A percentile compares a stretch with the other conserved stretches of the same genome.
phyloP scores from a whole-genome alignment of 805 yeast genomes.

The Schizosaccharomyces cryophilus region DNA sequence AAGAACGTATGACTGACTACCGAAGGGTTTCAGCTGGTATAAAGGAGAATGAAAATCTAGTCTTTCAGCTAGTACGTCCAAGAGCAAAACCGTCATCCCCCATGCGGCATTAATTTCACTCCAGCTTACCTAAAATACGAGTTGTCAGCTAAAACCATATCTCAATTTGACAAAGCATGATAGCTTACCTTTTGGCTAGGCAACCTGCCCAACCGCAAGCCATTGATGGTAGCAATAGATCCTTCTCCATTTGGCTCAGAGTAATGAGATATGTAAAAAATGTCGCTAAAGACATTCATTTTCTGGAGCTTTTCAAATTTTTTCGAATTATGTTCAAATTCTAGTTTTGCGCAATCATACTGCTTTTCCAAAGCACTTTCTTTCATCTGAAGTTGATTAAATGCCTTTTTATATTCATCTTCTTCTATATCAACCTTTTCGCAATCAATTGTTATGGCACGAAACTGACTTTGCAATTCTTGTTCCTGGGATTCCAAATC shows the following conservation, averaged over 20 bases:
- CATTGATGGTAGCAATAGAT: conserved; percentile 3
- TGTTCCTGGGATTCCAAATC: background rate
- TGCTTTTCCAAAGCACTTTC: background rate
- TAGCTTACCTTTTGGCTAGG: background rate
- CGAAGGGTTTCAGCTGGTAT: background rate
- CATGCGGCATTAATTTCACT: conserved; percentile 3
- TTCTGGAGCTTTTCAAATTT: conserved; percentile 48
- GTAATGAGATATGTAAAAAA: conserved; percentile 33
- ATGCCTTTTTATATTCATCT: conserved; percentile 14
- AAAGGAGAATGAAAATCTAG: background rate
- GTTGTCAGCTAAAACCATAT: too few species aligned
- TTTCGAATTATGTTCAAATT: conserved; percentile 34
- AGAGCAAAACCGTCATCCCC: background rate
- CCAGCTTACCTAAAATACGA: background rate
- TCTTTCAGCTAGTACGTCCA: background rate
- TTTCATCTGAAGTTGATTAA: conserved; percentile 11
- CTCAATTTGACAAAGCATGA: background rate
- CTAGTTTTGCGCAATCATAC: conserved; percentile 31
- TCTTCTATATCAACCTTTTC: background rate
- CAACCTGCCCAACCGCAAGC: conserved; percentile 2
- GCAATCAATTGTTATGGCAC: background rate
- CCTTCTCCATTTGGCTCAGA: conserved; percentile 1
- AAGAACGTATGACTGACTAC: background rate
- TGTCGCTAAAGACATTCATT: conserved; percentile 60
- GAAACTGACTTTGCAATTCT: background rate